Evolutionary conservation across 225 moss, liverwort and hornwort species (phyloP).

Genomic region (Ulota crispa): DNA sequence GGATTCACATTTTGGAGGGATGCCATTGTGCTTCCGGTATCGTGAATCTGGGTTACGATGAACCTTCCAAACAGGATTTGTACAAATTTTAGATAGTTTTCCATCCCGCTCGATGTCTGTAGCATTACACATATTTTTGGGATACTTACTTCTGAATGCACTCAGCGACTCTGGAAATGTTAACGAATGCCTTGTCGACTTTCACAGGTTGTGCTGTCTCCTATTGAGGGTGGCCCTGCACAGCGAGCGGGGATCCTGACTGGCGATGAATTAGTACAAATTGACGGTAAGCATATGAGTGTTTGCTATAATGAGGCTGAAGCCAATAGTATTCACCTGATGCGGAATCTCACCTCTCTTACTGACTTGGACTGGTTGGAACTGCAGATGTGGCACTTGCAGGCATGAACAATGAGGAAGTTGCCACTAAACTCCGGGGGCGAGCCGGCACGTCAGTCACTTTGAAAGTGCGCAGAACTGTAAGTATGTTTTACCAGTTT

Average conservation of each 20-base stretch:
- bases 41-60: not conserved
- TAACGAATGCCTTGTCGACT: constrained; percentile 23
- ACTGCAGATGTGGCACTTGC: constrained; percentile 66
- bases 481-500: constrained; percentile 30
- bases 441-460: constrained; percentile 95
- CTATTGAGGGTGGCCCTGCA: constrained; percentile 93
- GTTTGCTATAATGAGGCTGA: not conserved
- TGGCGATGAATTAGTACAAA: constrained; percentile 94
- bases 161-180: not conserved
- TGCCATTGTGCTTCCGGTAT: not conserved
- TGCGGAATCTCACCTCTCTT: not conserved
- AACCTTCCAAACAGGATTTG: not conserved
- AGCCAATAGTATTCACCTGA: not conserved
- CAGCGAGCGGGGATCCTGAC: constrained; percentile 86
- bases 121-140: not conserved
- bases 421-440: constrained; percentile 82
- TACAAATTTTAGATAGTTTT: not conserved
- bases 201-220: constrained; percentile 81
- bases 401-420: constrained; percentile 91
- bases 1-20: not conserved
- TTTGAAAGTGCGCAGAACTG: constrained; percentile 79
- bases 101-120: not conserved
- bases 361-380: constrained; percentile 12
- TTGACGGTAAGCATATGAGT: constrained; percentile 63
- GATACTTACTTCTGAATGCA: not conserved